Percentiles rank a stretch among this genome's conserved stretches.
Conservation (phyloP, 1,284 basidiomycete species). For the Porphyrellus sp. region DNA sequence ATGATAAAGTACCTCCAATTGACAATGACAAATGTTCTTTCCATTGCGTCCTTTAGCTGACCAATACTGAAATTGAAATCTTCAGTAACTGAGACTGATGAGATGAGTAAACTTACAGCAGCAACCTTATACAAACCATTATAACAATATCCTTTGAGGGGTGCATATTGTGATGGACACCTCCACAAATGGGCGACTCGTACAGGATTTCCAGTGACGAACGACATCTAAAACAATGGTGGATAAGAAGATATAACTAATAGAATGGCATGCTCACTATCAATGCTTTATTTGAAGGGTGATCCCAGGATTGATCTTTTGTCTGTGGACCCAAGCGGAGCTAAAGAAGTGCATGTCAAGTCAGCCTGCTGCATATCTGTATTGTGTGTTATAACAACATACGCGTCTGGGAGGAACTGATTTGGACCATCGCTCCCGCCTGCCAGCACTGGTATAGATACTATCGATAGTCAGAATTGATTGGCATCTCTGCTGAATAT, state of each 20-base stretch:
- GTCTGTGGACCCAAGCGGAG: slow-evolving; percentile 22
- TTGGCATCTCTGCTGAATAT: neutral
- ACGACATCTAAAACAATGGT: slow-evolving; percentile 20
- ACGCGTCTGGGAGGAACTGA: slow-evolving; percentile 17
- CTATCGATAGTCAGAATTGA: slow-evolving; percentile 13
- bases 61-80: slow-evolving; percentile 19
- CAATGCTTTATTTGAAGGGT: slow-evolving; percentile 14
- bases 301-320: slow-evolving; percentile 27
- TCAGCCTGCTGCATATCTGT: neutral
- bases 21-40: slow-evolving; percentile 26
- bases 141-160: slow-evolving; percentile 25
- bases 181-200: slow-evolving; percentile 28
- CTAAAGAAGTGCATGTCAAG: slow-evolving; percentile 9
- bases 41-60: slow-evolving; percentile 13
- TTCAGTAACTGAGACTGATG: neutral
- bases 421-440: slow-evolving; percentile 12
- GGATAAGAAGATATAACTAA: neutral
- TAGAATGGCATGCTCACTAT: slow-evolving; percentile 12
- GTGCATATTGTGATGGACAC: slow-evolving; percentile 25
- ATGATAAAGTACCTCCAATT: slow-evolving; percentile 23
- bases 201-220: slow-evolving; percentile 16
- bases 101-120: slow-evolving; percentile 7
- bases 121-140: slow-evolving; percentile 30
- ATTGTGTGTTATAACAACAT: neutral
- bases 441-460: slow-evolving; percentile 32